Base-by-base conservation (phyloP, 2,329 filamentous ascomycete genomes). In the Ophiostoma fasciatum region DNA sequence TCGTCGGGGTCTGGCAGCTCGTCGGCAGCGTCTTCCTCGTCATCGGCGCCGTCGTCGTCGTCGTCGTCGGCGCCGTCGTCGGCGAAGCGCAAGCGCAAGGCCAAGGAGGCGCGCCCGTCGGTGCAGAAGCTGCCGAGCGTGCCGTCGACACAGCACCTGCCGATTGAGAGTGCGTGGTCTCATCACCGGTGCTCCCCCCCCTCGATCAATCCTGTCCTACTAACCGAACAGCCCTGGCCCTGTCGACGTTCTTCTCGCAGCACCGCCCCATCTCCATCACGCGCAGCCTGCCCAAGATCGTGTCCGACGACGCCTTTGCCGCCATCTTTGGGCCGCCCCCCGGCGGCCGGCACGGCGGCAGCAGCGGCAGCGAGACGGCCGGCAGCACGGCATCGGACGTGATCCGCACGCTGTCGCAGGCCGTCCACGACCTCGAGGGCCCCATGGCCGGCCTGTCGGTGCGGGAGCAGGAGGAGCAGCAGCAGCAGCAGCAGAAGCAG, bases 201-300 rank as follows among this genome's bases (percentile, higher is more conserved):
- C n/a, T n/a, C n/a, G n/a, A n/a, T n/a, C n/a, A n/a, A 64, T 53
- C 28, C 14, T 23, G 30, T 28, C 30, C 17, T 37, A 27, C 44
- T 45, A 43, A 52, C 47, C 35, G 26, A 10, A 9, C 36, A 96
- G 90, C 92, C 51, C 70, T 96, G 42, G 78, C 81, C 44, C 66
- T 94, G 31, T 90, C 88, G 7, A 80, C 80, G 33, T 96, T 98
- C 68, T 96, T 96, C 65, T 92, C 87, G 44, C 79, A 93, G 46
- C 84, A 98, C 60, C 78, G 90, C 42, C 90, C 90, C 31, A 88
- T 98, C 51, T 93, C 84, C 37, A 74, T 94, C 46, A 85, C 78
- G 33, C 77, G 78, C 48, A 78, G 79, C 46, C 78, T 94, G 51
- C 90, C 81, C 38, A 75, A 72, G 48, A 64, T 69, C 15, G 70